Evolutionary conservation across 2,329 filamentous ascomycete genomes (phyloP), one percentile per base, ranked within the genome.

Genomic region (Beauveria sp.): DNA sequence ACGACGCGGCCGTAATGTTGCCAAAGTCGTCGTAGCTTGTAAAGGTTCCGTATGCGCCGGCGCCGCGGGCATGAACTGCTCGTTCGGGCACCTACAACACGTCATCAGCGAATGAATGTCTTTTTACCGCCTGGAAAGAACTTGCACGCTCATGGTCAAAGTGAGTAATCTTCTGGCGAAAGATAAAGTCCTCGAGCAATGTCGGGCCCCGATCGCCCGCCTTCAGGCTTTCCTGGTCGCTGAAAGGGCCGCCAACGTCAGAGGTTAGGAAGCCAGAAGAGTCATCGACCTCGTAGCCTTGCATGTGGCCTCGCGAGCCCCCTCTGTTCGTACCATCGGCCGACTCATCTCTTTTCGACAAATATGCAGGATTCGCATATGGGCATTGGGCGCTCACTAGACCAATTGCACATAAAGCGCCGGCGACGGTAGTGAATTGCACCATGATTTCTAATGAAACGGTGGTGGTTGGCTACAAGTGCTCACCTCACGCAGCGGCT

Each of bases 151-250:
- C 88, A 67, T 90, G 87, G 62, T 90, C 87, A 67, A 90, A 89
- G 60, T 82, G 83, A 53, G 84, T 84, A 48, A 89, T 87, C 75
- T 89, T 90, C 68, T 91, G 87, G 38, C 88, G 81, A 69, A 89
- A 87, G 65, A 88, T 85, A 56, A 88, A 89, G 69, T 91, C 88
- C 68, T 91, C 88, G 0, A 91, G 75, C 22, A 91, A 75, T 1
- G 86, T 87, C 1, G 88, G 82, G 1, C 88, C 88, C 50, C 87
- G 79, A 8, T 82, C 78, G 2, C 88, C 88, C n/a, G 82, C 87
- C 67, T 80, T 87, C 43, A 91, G 74, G 67, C 85, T 88, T 64
- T 81, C 77, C 68, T 88, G 86, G 34, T 91, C 88, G 52, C 78
- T 78, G 46, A 91, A 86, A 0, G 87, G 87, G 0, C 84, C 86